Evolutionary conservation across 2,329 filamentous ascomycete genomes (phyloP), one percentile per base, ranked within the genome.

Genomic region (Bipolaris gigantea): DNA sequence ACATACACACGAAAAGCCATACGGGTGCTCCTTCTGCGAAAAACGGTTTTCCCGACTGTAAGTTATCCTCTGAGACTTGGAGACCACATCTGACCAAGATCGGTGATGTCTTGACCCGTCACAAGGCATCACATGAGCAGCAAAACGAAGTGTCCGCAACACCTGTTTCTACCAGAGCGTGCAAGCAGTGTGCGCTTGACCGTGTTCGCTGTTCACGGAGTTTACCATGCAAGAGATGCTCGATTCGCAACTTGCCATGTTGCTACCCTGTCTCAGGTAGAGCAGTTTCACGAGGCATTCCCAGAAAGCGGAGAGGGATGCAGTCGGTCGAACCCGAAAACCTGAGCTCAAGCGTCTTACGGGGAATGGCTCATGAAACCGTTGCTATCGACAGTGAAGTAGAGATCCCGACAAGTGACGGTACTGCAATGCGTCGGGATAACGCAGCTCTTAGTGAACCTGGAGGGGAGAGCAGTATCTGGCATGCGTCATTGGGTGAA

Each of bases 341-440:
- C 38, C n/a, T 39, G 36, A 19, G 36, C 8, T 23, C 36, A 39
- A 39, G 36, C 36, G 36, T 19, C 36, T 39, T 39, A 23, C 36
- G 21, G 5, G 36, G 3, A 23, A 39, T 39, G 36, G 36, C 36
- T 11, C 36, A 23, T 23, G 36, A 23, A 39, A 15, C 36, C 10
- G 36, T 5, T 39, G 36, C 36, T 23, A 23, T 39, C 36, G 5
- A 39, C 2, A 23, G 36, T 23, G 36, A 23, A 39, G 36, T 39
- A 39, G 36, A 39, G 19, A 21, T 39, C 15, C 19, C 36, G 11
- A 7, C 19, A 23, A 23, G 36, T 9, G 19, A 39, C 10, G 11
- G 36, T 39, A 39, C 36, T 56, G 25, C 52, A 59, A 42, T 72
- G 67, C 50, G 64, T 64, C 36, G 18, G 36, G 36, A 39, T 39